Percentiles rank a stretch among this genome's conserved stretches.
These are phyloP conservation scores for Camellia granthamiana DNA, from an alignment of 148 eudicot genomes.

Conservation along the genomic window DNA sequence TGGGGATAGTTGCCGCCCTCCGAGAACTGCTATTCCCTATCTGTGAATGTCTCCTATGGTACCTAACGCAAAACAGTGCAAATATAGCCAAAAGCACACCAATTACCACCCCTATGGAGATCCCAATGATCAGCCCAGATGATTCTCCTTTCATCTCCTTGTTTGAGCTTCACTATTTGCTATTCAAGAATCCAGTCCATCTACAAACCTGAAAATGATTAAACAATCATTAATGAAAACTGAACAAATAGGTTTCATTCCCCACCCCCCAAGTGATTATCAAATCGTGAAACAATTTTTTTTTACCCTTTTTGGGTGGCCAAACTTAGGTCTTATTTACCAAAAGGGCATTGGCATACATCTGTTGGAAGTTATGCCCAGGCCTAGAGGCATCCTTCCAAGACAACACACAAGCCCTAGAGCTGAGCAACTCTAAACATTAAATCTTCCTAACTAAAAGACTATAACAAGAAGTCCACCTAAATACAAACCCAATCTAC, in stretches of 20 bases:
- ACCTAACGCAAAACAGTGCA: constrained; percentile 61
- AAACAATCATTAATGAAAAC: neutral
- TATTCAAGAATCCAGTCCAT: constrained; percentile 37
- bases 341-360: neutral
- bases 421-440: neutral
- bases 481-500: neutral
- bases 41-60: constrained; percentile 55
- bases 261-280: neutral
- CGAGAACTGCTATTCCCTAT: constrained; percentile 73
- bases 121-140: constrained; percentile 66
- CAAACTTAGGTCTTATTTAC: neutral
- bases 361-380: neutral
- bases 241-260: neutral
- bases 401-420: neutral
- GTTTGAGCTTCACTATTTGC: constrained; percentile 12
- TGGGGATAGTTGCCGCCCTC: constrained; percentile 62
- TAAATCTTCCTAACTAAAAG: neutral
- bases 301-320: neutral
- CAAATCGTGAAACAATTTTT: too few relatives aligned
- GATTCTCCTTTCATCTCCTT: constrained; percentile 56
- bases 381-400: constrained; percentile 1
- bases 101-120: constrained; percentile 85
- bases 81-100: constrained; percentile 66
- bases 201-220: constrained; percentile 19
- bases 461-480: neutral